Evolutionary conservation across 495 filamentous ascomycete genomes (phyloP), one percentile per base, ranked within the genome.

Genomic region (Podospora anserina): DNA sequence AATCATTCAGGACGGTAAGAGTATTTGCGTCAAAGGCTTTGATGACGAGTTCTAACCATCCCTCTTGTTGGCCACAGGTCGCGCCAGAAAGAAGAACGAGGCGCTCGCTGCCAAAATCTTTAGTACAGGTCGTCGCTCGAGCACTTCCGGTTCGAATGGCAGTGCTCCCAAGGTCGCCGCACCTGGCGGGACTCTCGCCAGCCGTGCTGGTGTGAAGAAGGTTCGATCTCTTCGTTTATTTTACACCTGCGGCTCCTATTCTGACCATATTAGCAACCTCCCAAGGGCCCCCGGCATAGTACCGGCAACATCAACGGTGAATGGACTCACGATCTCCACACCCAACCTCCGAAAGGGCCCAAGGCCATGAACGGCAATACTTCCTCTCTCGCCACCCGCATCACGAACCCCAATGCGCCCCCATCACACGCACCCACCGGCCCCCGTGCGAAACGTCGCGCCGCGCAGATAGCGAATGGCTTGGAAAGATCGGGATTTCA

Each of bases 171-270:
- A 63, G 9, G 34, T 4, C 61, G 34, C 19, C 32, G 78, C 81
- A 69, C 86, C 84, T 68, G 66, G 77, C 39, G 83, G 85, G 61
- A 84, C 87, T 64, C 83, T 95, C 49, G 90, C 92, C 67, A 92
- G 90, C 74, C 85, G 92, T 76, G 87, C 89, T n/a, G 90, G 89
- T 59, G 82, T 91, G 26, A 84, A 86, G 57, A 92, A 93, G 87
- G 90, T 92, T 65, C n/a, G 59, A 64, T 63, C 58, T 23, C 16
- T 73, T 73, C 53, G 9, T 49, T 49, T 11, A 11, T 49, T 11
- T 49, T 3, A 11, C 9, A 16, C 0, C 9, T 49, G 9, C 39
- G 39, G 13, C 15, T 13, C 13, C 39, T 11, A 23, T 23, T 23
- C 23, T 23, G 23, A 23, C 34, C 34, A 11, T 11, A 18, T 49